phyloP scores from a whole-genome alignment of 331 rosid species.

The Cydonia oblonga region DNA sequence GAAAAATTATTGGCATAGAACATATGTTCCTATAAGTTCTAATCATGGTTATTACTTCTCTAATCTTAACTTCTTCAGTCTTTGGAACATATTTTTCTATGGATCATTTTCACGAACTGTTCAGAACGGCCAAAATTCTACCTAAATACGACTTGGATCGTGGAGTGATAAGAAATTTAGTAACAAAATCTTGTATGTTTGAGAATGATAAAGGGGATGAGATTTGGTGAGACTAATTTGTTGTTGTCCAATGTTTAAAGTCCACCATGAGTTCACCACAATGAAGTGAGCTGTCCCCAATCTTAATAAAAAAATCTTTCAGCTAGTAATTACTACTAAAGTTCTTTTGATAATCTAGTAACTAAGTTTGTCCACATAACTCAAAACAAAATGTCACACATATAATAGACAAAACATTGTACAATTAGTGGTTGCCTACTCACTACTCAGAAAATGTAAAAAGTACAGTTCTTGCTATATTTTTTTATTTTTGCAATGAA shows the following conservation, averaged over 20 bases:
- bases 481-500: neutral
- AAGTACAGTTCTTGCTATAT: neutral
- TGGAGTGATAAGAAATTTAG: neutral
- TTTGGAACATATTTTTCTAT: too few relatives aligned
- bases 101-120: too few relatives aligned
- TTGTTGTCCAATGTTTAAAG: conserved; percentile 7
- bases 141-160: neutral
- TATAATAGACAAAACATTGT: neutral
- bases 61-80: too few relatives aligned
- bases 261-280: neutral
- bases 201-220: neutral
- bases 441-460: neutral
- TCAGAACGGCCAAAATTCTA: neutral
- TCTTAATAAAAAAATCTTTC: too few relatives aligned
- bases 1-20: too few relatives aligned
- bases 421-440: neutral
- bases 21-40: too few relatives aligned
- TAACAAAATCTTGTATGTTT: neutral
- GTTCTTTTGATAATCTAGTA: neutral
- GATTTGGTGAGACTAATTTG: conserved; percentile 10
- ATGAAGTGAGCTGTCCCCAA: neutral
- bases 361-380: neutral
- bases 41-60: too few relatives aligned
- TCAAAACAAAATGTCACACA: neutral
- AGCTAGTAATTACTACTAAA: neutral